A percentile compares a stretch with the other conserved stretches of the same genome.
Evolutionary conservation across 495 filamentous ascomycete species (phyloP).

Genomic region (Penicillium coprophilum): DNA sequence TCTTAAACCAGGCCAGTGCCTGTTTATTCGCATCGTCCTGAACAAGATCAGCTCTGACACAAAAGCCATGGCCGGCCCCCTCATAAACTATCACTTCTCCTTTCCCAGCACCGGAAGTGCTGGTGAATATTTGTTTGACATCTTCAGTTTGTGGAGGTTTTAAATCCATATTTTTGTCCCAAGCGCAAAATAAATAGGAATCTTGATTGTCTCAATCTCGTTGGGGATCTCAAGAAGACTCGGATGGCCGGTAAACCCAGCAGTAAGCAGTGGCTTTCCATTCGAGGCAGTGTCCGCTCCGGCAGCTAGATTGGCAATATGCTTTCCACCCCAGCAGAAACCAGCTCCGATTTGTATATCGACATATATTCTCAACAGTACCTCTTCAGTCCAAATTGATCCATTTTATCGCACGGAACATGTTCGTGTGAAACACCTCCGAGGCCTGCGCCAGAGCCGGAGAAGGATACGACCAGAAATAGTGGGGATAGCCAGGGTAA

Average conservation of each 20-base stretch:
- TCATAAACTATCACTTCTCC: slow-evolving; percentile 54
- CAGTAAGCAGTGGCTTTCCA: slow-evolving; percentile 47
- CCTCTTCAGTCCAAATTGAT: too few relatives aligned
- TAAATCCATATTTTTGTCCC: slow-evolving; percentile 35
- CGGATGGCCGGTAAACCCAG: slow-evolving; percentile 57
- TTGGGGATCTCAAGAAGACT: slow-evolving; percentile 49
- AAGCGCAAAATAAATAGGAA: slow-evolving; percentile 56
- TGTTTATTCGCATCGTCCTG: slow-evolving; percentile 44
- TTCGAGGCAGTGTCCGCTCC: slow-evolving; percentile 19
- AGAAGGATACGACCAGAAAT: too few relatives aligned
- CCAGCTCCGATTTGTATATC: too few relatives aligned
- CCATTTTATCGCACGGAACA: too few relatives aligned
- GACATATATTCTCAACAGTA: too few relatives aligned
- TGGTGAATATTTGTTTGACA: neutral
- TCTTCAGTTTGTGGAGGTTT: neutral
- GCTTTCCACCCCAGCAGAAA: slow-evolving; percentile 62
- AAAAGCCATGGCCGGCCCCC: slow-evolving; percentile 62
- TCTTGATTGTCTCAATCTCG: slow-evolving; percentile 52
- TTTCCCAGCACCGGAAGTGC: slow-evolving; percentile 14
- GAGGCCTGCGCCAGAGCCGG: too few relatives aligned
- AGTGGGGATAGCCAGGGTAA: too few relatives aligned
- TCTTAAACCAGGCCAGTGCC: slow-evolving; percentile 3
- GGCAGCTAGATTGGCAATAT: slow-evolving; percentile 44
- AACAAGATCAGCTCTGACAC: slow-evolving; percentile 48
- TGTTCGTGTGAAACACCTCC: too few relatives aligned